Conservation (phyloP, 2,329 filamentous ascomycete species). For the Neonectria punicea region DNA sequence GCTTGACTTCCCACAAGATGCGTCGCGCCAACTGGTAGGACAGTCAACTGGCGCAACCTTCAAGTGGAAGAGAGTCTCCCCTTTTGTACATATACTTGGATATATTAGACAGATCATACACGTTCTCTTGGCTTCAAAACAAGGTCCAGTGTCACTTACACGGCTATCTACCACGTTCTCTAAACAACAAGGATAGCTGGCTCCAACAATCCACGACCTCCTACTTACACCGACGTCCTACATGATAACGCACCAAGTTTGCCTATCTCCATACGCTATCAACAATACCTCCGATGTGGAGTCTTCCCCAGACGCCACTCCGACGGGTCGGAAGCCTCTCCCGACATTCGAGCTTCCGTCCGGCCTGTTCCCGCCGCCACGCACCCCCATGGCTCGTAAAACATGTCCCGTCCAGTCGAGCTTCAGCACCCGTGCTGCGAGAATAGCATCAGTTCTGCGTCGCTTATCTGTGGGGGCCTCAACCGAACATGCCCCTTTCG, state of each 20-base stretch:
- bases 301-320: slow-evolving; percentile 20
- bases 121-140: background rate
- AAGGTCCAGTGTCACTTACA: background rate
- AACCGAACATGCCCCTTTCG: slow-evolving; percentile 12
- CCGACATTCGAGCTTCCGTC: slow-evolving; percentile 5
- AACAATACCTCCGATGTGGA: background rate
- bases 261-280: background rate
- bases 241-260: background rate
- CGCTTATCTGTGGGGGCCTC: slow-evolving; percentile 21
- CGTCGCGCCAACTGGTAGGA: background rate
- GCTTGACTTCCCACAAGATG: background rate
- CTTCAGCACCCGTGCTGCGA: background rate
- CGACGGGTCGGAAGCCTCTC: slow-evolving; percentile 5
- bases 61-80: background rate
- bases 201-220: too few relatives aligned
- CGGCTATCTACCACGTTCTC: background rate
- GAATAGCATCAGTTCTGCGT: background rate
- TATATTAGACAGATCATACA: background rate
- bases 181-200: background rate
- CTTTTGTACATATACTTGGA: background rate
- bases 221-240: background rate
- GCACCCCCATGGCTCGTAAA: slow-evolving; percentile 3
- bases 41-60: background rate
- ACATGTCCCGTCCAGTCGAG: background rate
- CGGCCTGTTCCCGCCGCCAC: slow-evolving; percentile 1